Percentiles rank a stretch among this genome's conserved stretches.
Conservation (phyloP, 2,329 filamentous ascomycete species). For the Colletotrichum sp. region DNA sequence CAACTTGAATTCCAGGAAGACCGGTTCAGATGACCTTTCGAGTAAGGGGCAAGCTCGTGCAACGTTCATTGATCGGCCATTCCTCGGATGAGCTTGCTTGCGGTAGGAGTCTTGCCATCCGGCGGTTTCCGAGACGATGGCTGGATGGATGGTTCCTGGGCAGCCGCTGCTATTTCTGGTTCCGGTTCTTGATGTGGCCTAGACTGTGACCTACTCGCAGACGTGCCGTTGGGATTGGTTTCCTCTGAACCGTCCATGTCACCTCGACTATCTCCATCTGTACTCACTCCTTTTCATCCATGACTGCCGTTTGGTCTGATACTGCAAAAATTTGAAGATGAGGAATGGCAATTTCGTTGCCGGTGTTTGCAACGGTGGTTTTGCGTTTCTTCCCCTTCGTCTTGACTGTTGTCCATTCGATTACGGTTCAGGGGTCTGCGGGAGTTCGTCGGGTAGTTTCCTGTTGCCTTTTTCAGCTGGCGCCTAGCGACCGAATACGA, state of each 20-base stretch:
- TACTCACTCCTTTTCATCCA: neutral
- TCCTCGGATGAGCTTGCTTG: neutral
- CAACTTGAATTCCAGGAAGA: neutral
- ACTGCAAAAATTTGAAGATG: neutral
- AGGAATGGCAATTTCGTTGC: neutral
- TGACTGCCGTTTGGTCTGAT: neutral
- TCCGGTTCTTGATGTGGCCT: neutral
- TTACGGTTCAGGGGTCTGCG: neutral
- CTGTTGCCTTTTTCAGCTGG: neutral
- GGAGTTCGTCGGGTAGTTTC: neutral
- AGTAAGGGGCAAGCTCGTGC: neutral
- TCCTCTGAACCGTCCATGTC: neutral
- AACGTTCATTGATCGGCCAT: neutral
- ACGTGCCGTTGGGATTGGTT: neutral
- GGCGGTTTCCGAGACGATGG: neutral
- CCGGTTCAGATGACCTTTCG: neutral
- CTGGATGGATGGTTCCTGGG: neutral
- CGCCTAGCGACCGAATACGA: neutral
- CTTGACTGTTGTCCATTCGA: neutral
- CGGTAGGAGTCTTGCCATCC: neutral
- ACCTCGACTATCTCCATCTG: neutral
- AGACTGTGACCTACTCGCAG: neutral
- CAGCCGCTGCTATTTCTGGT: neutral
- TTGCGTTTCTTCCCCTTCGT: neutral
- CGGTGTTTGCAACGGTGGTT: neutral